These are phyloP conservation scores for Rhodamnia argentea DNA, from an alignment of 345 rosid genomes.

Conservation along the genomic window DNA sequence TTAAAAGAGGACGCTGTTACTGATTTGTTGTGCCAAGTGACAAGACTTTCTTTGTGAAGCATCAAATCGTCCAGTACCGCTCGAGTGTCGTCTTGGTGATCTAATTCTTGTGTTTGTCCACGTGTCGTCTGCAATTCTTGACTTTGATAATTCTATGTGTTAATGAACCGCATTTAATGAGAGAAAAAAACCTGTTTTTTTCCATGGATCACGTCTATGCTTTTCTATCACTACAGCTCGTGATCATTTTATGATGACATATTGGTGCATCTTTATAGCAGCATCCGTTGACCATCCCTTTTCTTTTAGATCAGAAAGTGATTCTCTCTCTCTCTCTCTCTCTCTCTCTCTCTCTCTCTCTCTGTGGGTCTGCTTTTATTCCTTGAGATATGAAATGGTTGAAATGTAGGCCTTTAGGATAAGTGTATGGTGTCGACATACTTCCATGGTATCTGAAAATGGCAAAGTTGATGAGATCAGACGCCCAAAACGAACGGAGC, in stretches of 20 bases:
- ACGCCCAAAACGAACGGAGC: not conserved
- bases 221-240: not conserved
- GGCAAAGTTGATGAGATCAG: not conserved
- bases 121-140: not conserved
- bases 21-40: constrained; percentile 5
- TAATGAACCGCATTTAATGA: not conserved
- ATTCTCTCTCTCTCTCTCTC: not conserved
- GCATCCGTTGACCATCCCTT: not conserved
- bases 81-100: not conserved
- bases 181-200: not conserved
- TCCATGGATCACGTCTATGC: not conserved
- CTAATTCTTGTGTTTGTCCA: not conserved
- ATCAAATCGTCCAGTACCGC: not conserved
- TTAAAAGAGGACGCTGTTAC: not conserved
- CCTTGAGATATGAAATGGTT: not conserved
- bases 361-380: not conserved
- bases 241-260: not conserved
- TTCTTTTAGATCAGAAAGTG: not conserved
- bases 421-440: not conserved
- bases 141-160: not conserved
- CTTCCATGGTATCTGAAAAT: not conserved
- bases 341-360: no score
- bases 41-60: constrained; percentile 1
- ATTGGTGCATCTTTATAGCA: not conserved
- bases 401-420: not conserved